These are phyloP conservation scores for Fragaria ananassa DNA, from an alignment of 306 rosid species.

Conservation along the genomic window DNA sequence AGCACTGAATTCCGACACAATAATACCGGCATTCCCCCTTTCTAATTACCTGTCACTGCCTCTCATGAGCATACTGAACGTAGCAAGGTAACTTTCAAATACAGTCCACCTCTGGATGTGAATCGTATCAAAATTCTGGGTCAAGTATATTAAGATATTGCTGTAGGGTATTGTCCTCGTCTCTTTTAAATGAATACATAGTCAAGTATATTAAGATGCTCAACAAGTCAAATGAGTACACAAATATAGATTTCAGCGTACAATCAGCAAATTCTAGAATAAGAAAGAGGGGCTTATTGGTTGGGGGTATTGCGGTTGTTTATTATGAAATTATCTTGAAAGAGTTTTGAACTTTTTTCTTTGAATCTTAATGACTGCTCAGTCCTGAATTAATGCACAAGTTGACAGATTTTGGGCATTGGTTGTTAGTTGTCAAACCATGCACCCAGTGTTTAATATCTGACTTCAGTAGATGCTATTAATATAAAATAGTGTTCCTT, in stretches of 20 bases:
- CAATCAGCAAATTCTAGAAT: not conserved
- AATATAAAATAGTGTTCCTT: not conserved
- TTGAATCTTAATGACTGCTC: not conserved
- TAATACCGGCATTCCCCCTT: slow-evolving; percentile 52
- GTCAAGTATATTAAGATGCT: not conserved
- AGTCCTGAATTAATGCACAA: not conserved
- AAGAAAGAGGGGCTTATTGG: not conserved
- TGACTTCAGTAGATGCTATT: not conserved
- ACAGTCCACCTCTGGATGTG: slow-evolving; percentile 9
- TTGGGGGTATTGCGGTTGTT: not conserved
- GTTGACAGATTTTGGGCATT: not conserved
- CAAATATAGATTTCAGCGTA: not conserved
- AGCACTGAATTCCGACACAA: slow-evolving; percentile 62
- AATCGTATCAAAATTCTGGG: not conserved
- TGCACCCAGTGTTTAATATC: not conserved
- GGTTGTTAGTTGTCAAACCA: not conserved
- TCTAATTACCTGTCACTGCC: slow-evolving; percentile 84
- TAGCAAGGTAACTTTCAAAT: slow-evolving; percentile 69
- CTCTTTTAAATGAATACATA: not conserved
- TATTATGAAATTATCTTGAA: not conserved
- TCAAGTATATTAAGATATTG: not conserved
- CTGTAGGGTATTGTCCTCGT: not conserved
- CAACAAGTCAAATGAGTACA: not conserved
- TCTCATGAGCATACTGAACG: slow-evolving; percentile 77
- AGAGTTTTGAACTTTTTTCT: not conserved